A percentile compares a stretch with the other conserved stretches of the same genome.
phyloP scores from a whole-genome alignment of 371 early-diverging fungal genomes.

The Choanephora cucurbitarum region DNA sequence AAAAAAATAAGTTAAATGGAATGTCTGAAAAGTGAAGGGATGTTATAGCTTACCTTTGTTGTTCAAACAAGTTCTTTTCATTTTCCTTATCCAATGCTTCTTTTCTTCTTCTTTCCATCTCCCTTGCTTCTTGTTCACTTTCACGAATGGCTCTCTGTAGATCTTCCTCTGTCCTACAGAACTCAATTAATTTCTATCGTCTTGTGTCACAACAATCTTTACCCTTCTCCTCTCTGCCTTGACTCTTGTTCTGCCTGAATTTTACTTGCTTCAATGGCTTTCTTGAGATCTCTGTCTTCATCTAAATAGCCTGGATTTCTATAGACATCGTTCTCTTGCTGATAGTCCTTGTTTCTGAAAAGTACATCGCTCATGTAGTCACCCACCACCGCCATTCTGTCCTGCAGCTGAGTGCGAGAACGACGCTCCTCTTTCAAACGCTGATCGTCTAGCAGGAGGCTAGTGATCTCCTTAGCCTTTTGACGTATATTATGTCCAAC shows the following conservation, averaged over 20 bases:
- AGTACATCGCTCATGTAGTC: slow-evolving; percentile 43
- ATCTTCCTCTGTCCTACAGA: slow-evolving; percentile 34
- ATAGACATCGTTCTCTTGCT: slow-evolving; percentile 38
- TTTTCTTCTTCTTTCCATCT: slow-evolving; percentile 19
- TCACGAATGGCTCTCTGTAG: slow-evolving; percentile 28
- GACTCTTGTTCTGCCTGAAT: slow-evolving; percentile 67
- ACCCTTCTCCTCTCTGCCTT: slow-evolving; percentile 36
- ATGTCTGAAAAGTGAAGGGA: not conserved
- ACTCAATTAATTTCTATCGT: too few relatives aligned
- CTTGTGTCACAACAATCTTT: not conserved
- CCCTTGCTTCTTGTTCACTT: slow-evolving; percentile 26
- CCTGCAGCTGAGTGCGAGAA: slow-evolving; percentile 62
- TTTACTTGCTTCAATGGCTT: slow-evolving; percentile 86
- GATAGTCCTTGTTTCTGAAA: slow-evolving; percentile 15
- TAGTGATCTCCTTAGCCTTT: slow-evolving; percentile 90
- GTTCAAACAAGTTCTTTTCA: slow-evolving; percentile 43
- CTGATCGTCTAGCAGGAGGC: slow-evolving; percentile 78
- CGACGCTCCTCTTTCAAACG: slow-evolving; percentile 78
- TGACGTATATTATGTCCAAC: slow-evolving; percentile 67
- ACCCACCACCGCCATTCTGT: slow-evolving; percentile 56
- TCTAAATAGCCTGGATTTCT: slow-evolving; percentile 58
- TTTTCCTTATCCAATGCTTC: slow-evolving; percentile 25
- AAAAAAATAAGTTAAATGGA: not conserved
- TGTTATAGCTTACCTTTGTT: slow-evolving; percentile 11
- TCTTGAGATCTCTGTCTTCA: slow-evolving; percentile 80